phyloP scores from a whole-genome alignment of 192 early-diverging fungal genomes.

The Spizellomyces punctatus region DNA sequence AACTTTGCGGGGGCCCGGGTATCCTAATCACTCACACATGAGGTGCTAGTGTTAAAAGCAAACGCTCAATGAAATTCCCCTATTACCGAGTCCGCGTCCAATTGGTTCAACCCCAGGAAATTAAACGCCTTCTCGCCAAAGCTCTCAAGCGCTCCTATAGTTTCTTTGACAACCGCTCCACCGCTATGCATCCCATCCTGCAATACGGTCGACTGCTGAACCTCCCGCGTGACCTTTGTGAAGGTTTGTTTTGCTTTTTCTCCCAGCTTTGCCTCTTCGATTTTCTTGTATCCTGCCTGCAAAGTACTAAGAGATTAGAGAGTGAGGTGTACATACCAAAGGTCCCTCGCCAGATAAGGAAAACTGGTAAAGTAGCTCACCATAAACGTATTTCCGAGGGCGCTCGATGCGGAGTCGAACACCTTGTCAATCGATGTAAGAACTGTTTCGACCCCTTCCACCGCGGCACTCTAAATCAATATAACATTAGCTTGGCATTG shows the following conservation, averaged over 20 bases:
- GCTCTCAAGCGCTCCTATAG: background rate
- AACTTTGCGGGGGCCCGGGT: background rate
- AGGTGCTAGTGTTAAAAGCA: background rate
- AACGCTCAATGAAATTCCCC: background rate
- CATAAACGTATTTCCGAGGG: background rate
- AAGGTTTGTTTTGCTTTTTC: constrained; percentile 5
- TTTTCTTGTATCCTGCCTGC: constrained; percentile 1
- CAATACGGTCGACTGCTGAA: background rate
- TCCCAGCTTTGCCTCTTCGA: constrained; percentile 1
- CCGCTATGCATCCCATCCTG: too few relatives aligned
- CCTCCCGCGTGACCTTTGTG: background rate
- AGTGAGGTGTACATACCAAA: too few relatives aligned
- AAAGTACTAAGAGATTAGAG: background rate
- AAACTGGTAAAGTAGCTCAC: too few relatives aligned
- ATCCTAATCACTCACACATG: constrained; percentile 1
- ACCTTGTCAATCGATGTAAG: constrained; percentile 1
- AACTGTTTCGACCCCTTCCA: background rate
- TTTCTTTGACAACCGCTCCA: background rate
- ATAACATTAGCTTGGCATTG: too few relatives aligned
- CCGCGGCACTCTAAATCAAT: too few relatives aligned
- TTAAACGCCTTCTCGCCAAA: constrained; percentile 1
- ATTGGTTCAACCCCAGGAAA: background rate
- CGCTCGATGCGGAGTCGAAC: constrained; percentile 1
- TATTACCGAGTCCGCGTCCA: background rate
- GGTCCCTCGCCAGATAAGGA: too few relatives aligned